Percentiles rank a stretch among this genome's conserved stretches.
phyloP scores from a whole-genome alignment of 768 basidiomycete genomes.

The Termitomyces sp. region DNA sequence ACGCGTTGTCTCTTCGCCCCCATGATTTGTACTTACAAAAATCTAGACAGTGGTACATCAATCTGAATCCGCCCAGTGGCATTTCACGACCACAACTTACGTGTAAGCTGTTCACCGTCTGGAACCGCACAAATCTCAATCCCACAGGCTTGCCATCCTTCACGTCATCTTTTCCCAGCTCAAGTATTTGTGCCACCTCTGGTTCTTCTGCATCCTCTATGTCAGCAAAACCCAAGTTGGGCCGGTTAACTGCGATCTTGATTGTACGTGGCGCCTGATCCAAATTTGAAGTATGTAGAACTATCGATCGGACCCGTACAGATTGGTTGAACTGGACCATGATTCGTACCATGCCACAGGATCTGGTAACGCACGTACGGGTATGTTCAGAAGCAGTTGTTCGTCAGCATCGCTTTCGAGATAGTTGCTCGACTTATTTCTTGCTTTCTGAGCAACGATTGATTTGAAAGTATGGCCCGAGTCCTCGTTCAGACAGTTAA shows the following conservation, averaged over 20 bases:
- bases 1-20: constrained; percentile 57
- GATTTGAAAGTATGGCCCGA: constrained; percentile 45
- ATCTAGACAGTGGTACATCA: constrained; percentile 37
- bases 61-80: not conserved
- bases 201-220: constrained; percentile 50
- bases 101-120: constrained; percentile 61
- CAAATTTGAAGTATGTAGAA: constrained; percentile 37
- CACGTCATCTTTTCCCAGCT: constrained; percentile 46
- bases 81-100: constrained; percentile 37
- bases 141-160: constrained; percentile 43
- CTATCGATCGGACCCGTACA: constrained; percentile 59
- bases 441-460: constrained; percentile 40
- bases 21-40: constrained; percentile 68
- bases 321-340: constrained; percentile 62
- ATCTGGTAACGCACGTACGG: constrained; percentile 37
- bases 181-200: constrained; percentile 54
- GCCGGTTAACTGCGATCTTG: constrained; percentile 61
- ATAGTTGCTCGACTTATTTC: constrained; percentile 42
- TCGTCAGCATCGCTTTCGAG: constrained; percentile 72
- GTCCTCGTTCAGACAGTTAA: constrained; percentile 71
- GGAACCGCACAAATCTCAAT: constrained; percentile 68
- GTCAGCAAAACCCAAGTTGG: constrained; percentile 62
- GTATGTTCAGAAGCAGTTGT: constrained; percentile 64
- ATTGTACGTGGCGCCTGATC: constrained; percentile 55
- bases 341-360: not conserved